Percentiles rank a stretch among this genome's conserved stretches.
These are phyloP conservation scores for Cordia subcordata DNA, from an alignment of 257 asterid genomes.

Conservation along the genomic window DNA sequence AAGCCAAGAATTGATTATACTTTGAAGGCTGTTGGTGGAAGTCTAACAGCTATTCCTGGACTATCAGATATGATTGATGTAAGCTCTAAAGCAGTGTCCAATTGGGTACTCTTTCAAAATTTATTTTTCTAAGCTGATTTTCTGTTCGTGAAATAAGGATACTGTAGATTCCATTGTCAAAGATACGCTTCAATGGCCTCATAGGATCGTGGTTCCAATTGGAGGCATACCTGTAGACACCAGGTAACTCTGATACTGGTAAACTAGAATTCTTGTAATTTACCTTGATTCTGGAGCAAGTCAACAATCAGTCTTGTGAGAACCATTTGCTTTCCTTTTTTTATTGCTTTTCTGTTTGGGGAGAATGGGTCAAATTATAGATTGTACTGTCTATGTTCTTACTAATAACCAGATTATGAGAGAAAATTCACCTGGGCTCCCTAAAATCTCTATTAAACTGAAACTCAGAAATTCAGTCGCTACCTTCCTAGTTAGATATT, in stretches of 20 bases:
- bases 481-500: too few species aligned
- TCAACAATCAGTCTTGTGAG: too few species aligned
- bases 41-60: constrained; percentile 12
- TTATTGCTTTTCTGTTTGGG: too few species aligned
- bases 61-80: constrained; percentile 12
- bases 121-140: neutral
- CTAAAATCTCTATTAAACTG: too few species aligned
- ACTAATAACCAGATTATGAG: too few species aligned
- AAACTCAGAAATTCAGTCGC: too few species aligned
- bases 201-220: constrained; percentile 11
- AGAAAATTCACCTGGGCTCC: too few species aligned
- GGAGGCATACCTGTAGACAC: constrained; percentile 9
- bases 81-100: constrained; percentile 1
- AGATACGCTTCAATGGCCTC: constrained; percentile 12
- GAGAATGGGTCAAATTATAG: too few species aligned
- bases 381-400: too few species aligned
- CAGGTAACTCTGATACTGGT: constrained; percentile 11
- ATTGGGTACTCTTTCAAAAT: neutral
- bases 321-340: too few species aligned
- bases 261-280: neutral
- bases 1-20: constrained; percentile 17
- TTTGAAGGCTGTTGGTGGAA: constrained; percentile 11
- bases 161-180: constrained; percentile 1
- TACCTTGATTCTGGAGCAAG: too few species aligned
- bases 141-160: neutral